These are phyloP conservation scores for Ceratocystis lukuohia DNA, from an alignment of 2,329 filamentous ascomycete species.

Conservation along the genomic window DNA sequence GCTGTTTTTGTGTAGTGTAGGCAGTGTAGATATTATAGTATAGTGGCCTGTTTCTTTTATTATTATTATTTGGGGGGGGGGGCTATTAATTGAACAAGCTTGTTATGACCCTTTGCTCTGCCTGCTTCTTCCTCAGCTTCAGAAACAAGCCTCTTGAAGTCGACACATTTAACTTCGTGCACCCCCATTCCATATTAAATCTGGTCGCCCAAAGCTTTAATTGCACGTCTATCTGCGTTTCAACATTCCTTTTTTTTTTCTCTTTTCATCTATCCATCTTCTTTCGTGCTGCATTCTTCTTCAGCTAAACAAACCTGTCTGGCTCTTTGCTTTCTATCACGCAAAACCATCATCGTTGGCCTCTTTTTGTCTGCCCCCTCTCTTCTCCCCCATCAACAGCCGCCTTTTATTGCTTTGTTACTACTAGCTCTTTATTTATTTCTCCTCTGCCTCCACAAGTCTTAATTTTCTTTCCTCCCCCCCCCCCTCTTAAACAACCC, in stretches of 20 bases:
- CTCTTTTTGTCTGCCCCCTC: slow-evolving; percentile 13
- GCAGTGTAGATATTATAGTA: neutral
- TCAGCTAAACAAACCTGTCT: neutral
- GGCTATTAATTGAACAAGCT: neutral
- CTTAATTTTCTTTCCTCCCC: neutral
- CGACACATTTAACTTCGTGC: neutral
- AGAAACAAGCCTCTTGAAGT: neutral
- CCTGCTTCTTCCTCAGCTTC: neutral
- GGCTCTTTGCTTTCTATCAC: neutral
- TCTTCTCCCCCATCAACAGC: slow-evolving; percentile 17
- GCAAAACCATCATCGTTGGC: slow-evolving; percentile 4
- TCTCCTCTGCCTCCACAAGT: neutral
- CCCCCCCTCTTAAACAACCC: neutral
- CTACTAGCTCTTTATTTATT: slow-evolving; percentile 13
- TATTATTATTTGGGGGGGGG: neutral
- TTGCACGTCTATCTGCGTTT: slow-evolving; percentile 2
- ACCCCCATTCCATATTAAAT: neutral
- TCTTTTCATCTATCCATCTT: neutral
- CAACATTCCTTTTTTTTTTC: neutral
- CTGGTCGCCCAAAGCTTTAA: neutral
- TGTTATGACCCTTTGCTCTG: neutral
- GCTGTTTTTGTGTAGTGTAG: neutral
- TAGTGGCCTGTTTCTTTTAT: slow-evolving; percentile 3
- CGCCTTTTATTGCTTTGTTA: slow-evolving; percentile 5
- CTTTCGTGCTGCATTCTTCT: slow-evolving; percentile 1